Conservation (phyloP, 768 basidiomycete genomes). For the Pulveroboletus ravenelii region DNA sequence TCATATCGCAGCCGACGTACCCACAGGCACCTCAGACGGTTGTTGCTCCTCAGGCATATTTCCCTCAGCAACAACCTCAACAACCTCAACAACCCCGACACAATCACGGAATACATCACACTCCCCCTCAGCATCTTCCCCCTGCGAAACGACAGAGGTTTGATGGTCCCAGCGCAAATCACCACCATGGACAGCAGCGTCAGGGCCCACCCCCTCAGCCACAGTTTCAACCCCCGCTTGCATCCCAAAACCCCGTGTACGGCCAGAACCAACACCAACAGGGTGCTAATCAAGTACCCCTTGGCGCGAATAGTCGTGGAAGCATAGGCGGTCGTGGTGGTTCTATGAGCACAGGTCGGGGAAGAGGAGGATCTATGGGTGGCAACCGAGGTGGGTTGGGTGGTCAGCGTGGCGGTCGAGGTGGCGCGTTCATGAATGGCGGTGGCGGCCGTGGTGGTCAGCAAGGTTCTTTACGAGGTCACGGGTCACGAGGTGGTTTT, state of each 20-base stretch:
- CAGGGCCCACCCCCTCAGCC: slow-evolving; percentile 57
- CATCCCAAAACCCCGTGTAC: slow-evolving; percentile 27
- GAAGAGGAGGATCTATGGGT: slow-evolving; percentile 50
- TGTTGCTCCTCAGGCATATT: slow-evolving; percentile 39
- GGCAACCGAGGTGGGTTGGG: slow-evolving; percentile 41
- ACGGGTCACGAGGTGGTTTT: slow-evolving; percentile 63
- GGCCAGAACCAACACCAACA: slow-evolving; percentile 38
- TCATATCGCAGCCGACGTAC: slow-evolving; percentile 45
- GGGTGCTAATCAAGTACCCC: slow-evolving; percentile 37
- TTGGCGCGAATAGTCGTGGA: slow-evolving; percentile 42
- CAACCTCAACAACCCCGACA: slow-evolving; percentile 43
- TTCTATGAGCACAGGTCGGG: slow-evolving; percentile 27
- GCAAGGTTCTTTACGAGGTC: slow-evolving; percentile 52
- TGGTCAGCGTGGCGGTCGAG: slow-evolving; percentile 40
- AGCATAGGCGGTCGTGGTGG: slow-evolving; percentile 44
- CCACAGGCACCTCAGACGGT: slow-evolving; percentile 38
- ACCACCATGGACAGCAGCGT: slow-evolving; percentile 34
- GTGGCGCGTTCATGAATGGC: slow-evolving; percentile 32
- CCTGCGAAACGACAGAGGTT: slow-evolving; percentile 90
- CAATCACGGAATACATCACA: slow-evolving; percentile 51
- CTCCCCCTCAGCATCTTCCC: slow-evolving; percentile 76
- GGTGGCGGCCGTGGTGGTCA: slow-evolving; percentile 44
- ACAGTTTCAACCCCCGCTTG: slow-evolving; percentile 44
- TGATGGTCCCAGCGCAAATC: slow-evolving; percentile 63
- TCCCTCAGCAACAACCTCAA: slow-evolving; percentile 35